Evolutionary conservation across 208 protist genomes (phyloP).

Genomic region (Leishmania major): DNA sequence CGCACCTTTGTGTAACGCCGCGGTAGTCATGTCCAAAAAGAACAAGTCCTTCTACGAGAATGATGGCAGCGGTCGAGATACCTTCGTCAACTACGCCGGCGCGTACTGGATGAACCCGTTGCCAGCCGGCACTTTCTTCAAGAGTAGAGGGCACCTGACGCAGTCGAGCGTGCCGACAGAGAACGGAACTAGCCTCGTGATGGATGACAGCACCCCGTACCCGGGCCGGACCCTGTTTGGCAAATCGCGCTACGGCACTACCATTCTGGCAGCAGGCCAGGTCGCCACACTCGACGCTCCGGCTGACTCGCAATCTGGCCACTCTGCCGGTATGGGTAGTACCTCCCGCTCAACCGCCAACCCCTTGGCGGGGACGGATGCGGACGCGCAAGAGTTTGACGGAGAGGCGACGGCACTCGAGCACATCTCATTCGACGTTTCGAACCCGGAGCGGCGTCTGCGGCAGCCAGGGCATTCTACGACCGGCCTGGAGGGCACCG

Average conservation of each 20-base stretch:
- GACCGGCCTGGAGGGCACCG: conserved; percentile 41
- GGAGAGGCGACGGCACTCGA: conserved; percentile 49
- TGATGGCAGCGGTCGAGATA: conserved; percentile 72
- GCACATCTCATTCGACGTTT: conserved; percentile 48
- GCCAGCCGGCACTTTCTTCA: conserved; percentile 55
- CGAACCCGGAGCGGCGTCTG: conserved; percentile 62
- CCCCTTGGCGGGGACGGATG: background rate
- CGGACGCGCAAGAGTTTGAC: conserved; percentile 40
- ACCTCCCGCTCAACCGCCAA: background rate
- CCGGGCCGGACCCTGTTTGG: conserved; percentile 55
- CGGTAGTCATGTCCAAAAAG: conserved; percentile 16
- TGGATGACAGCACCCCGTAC: conserved; percentile 15
- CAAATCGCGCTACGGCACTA: conserved; percentile 78
- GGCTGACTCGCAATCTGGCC: background rate
- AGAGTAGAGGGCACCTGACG: conserved; percentile 16
- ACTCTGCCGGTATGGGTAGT: conserved; percentile 3
- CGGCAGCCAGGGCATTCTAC: conserved; percentile 57
- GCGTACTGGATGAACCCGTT: conserved; percentile 85
- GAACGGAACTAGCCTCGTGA: conserved; percentile 9
- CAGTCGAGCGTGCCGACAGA: background rate
- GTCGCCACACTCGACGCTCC: background rate
- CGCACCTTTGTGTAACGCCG: background rate
- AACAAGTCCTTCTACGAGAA: conserved; percentile 49
- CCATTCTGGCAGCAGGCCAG: conserved; percentile 31
- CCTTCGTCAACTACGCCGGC: conserved; percentile 80